Evolutionary conservation across 345 rosid genomes (phyloP), one percentile per base, ranked within the genome.

Genomic region (Corchorus olitorius): DNA sequence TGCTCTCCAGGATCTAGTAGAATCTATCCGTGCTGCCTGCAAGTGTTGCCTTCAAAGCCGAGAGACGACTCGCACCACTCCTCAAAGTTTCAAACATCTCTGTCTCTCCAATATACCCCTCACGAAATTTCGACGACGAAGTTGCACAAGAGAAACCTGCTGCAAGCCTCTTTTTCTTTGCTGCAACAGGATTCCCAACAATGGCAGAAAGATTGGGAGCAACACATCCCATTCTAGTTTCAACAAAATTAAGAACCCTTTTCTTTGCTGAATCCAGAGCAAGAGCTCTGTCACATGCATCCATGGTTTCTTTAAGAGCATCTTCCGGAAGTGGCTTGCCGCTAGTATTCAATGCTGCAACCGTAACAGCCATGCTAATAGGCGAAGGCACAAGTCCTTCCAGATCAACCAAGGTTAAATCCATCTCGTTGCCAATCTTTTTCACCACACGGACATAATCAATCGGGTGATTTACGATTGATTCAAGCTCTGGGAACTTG

Each of bases 131-230:
- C 3, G 94, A 84, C 3, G 99, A 27, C 27, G 27, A 27, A 27
- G 27, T 92, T 73, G 97, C 97, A 55, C 91, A 85, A 17, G 97
- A 93, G 82, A 95, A 92, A 34, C 99, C 98, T 1, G 99, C 98
- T 27, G 27, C 27, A 79, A 96, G 97, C 79, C 83, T 92, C 87
- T 92, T 96, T 85, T 80, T 96, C 89, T 92, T 96, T 55, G 98
- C 98, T 14, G 99, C 98, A 76, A 91, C 97, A 80, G 99, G 97
- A 76, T 94, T 95, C n/a, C 99, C 99, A 9, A 92, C 97, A 77
- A 95, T 90, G 48, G 99, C 81, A 12, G 96, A 95, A 74, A 95
- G 92, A 78, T 95, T 93, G 4, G 99, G 99, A 0, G 99, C 99
- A 27, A 93, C 93, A 80, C 91, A 91, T 35, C 97, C 98, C 99